Percentiles rank a stretch among this genome's conserved stretches.
phyloP scores from a whole-genome alignment of 2,329 filamentous ascomycete species.

The Aspergillus sojae region DNA sequence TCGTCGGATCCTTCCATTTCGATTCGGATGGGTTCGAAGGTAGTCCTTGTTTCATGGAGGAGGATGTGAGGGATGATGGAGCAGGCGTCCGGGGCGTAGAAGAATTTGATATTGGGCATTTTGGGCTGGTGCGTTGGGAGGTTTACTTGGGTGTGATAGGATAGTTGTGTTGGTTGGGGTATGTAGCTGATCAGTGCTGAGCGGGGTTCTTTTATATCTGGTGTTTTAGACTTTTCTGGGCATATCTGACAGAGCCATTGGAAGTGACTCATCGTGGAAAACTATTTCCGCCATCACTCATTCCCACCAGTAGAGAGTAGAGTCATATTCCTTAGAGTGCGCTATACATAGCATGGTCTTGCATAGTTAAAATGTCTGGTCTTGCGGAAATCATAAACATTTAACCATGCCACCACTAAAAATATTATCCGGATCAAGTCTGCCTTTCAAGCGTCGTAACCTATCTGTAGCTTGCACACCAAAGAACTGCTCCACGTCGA shows the following conservation, averaged over 20 bases:
- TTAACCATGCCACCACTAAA: slow-evolving; percentile 1
- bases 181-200: neutral
- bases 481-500: slow-evolving; percentile 3
- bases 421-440: neutral
- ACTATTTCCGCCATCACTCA: neutral
- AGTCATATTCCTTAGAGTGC: neutral
- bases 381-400: neutral
- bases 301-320: neutral
- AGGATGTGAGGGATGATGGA: slow-evolving; percentile 37
- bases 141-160: neutral
- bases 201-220: neutral
- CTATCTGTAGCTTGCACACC: neutral
- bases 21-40: slow-evolving; percentile 23
- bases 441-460: too few species aligned
- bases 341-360: neutral
- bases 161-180: neutral
- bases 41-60: slow-evolving; percentile 26
- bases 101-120: slow-evolving; percentile 30
- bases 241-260: neutral
- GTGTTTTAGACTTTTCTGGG: neutral
- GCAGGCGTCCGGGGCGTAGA: slow-evolving; percentile 31
- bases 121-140: neutral
- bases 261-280: neutral
- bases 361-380: neutral
- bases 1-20: neutral